Conservation (phyloP, 2,329 filamentous ascomycete genomes). For the Fusarium ramigenum region DNA sequence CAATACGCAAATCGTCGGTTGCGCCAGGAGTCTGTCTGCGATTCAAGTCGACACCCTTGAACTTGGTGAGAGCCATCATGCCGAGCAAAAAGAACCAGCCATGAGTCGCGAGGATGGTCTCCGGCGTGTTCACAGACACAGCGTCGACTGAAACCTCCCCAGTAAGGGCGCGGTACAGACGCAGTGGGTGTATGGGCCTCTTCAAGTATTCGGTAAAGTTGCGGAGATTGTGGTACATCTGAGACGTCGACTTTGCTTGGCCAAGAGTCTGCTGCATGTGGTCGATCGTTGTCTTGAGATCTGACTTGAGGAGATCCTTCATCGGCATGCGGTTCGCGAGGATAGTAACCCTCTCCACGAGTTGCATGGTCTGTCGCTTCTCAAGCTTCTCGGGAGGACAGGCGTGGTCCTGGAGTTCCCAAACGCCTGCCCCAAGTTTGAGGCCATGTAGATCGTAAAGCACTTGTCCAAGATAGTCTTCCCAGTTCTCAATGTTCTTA, state of each 20-base stretch:
- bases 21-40: conserved; percentile 81
- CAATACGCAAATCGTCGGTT: conserved; percentile 85
- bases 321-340: conserved; percentile 86
- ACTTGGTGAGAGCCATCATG: conserved; percentile 87
- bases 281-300: conserved; percentile 89
- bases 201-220: conserved; percentile 85
- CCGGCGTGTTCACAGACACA: conserved; percentile 72
- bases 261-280: conserved; percentile 91
- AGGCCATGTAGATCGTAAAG: conserved; percentile 85
- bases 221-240: conserved; percentile 87
- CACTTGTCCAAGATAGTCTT: conserved; percentile 86
- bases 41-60: conserved; percentile 73
- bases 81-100: conserved; percentile 95
- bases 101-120: conserved; percentile 78
- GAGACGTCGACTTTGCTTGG: conserved; percentile 77
- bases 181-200: conserved; percentile 82
- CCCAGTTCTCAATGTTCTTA: conserved; percentile 80
- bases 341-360: conserved; percentile 84
- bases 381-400: conserved; percentile 83
- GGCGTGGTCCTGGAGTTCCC: conserved; percentile 79
- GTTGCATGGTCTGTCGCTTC: conserved; percentile 78
- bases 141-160: conserved; percentile 81
- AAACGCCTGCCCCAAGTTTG: conserved; percentile 75
- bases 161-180: conserved; percentile 81
- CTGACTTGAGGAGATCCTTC: conserved; percentile 90